Evolutionary conservation across 2,329 filamentous ascomycete genomes (phyloP).

Genomic region (Fusarium graminum): DNA sequence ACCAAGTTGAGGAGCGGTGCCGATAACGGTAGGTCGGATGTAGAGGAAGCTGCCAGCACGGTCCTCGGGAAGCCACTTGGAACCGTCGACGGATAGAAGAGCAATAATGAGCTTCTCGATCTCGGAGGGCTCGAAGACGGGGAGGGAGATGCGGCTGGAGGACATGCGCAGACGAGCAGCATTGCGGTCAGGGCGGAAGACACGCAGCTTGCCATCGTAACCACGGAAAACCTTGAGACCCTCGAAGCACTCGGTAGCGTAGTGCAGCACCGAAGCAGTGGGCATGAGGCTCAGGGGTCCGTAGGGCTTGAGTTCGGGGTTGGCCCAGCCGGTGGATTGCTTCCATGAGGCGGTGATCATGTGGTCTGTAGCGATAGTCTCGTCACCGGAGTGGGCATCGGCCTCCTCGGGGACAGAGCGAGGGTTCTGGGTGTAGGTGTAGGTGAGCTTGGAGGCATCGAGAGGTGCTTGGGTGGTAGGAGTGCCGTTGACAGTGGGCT

Average conservation of each 20-base stretch:
- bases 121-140: conserved; percentile 77
- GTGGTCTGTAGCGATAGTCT: conserved; percentile 82
- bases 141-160: conserved; percentile 77
- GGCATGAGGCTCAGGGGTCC: conserved; percentile 83
- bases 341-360: conserved; percentile 85
- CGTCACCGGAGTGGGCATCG: conserved; percentile 60
- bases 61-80: conserved; percentile 82
- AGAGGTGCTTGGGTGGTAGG: conserved; percentile 68
- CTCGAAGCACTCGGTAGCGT: conserved; percentile 93
- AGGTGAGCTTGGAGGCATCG: conserved; percentile 72
- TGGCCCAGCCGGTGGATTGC: conserved; percentile 74
- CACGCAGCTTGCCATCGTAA: conserved; percentile 77
- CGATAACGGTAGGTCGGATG: conserved; percentile 88
- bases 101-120: conserved; percentile 79
- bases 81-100: conserved; percentile 78
- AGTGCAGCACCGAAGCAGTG: conserved; percentile 85
- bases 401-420: conserved; percentile 67
- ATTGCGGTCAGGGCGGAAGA: conserved; percentile 84
- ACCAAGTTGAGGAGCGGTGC: conserved; percentile 82
- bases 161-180: conserved; percentile 73
- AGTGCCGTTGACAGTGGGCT: conserved; percentile 52
- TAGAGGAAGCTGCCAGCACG: conserved; percentile 81
- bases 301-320: conserved; percentile 81
- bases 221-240: conserved; percentile 86
- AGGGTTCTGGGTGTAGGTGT: conserved; percentile 64